These are phyloP conservation scores for Mortierella sp. DNA, from an alignment of 371 early-diverging fungal species.

Conservation along the genomic window DNA sequence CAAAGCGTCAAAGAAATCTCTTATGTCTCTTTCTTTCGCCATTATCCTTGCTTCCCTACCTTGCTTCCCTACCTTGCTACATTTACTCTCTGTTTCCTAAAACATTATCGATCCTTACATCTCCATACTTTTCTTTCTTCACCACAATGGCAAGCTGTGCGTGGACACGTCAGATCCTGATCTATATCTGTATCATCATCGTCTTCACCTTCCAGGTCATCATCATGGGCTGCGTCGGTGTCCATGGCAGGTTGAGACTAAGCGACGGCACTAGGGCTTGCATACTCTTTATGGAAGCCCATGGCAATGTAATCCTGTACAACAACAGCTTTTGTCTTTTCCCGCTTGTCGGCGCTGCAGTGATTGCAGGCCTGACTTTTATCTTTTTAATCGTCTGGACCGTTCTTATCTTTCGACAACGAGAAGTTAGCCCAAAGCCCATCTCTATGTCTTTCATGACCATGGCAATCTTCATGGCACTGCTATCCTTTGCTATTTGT, in stretches of 20 bases:
- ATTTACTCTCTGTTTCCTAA: not conserved
- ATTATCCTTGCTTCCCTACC: not conserved
- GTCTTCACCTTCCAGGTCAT: conserved; percentile 21
- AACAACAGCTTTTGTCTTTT: conserved; percentile 48
- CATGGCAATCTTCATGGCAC: not conserved
- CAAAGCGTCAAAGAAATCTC: not conserved
- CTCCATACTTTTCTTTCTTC: not conserved
- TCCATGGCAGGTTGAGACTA: conserved; percentile 26
- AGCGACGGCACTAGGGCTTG: conserved; percentile 16
- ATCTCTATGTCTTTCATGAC: conserved; percentile 11
- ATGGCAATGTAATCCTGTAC: conserved; percentile 13
- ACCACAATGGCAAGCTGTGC: conserved; percentile 15
- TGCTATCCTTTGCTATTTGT: conserved; percentile 38
- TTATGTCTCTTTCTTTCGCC: not conserved
- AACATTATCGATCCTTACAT: not conserved
- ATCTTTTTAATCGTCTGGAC: conserved; percentile 10
- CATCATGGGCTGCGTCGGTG: conserved; percentile 44
- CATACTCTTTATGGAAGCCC: conserved; percentile 31
- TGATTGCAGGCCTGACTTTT: conserved; percentile 21
- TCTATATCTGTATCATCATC: conserved; percentile 7
- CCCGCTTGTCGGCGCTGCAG: conserved; percentile 42
- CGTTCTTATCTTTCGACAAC: conserved; percentile 5
- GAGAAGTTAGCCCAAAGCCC: conserved; percentile 17
- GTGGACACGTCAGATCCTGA: conserved; percentile 25
- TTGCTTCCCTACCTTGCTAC: too few species aligned